Base-by-base conservation (phyloP, 768 basidiomycete genomes). In the Tephrocybe sp. region DNA sequence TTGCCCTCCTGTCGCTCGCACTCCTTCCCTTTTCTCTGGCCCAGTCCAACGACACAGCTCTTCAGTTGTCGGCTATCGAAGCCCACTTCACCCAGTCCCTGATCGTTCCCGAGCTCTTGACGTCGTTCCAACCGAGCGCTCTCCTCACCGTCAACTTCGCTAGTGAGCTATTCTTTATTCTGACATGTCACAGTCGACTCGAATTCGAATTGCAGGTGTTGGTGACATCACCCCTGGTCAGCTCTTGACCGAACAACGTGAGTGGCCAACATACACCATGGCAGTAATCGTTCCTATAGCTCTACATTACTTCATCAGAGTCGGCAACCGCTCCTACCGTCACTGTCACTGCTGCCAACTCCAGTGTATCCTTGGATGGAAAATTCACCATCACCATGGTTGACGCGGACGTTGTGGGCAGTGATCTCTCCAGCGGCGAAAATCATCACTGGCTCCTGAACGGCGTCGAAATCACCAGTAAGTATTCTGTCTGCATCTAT, bases 371-470 rank as follows among this genome's bases (percentile, higher is more conserved):
- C 9, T 64, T 86, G 44, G 63, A 63, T 30, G 79, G 77, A 11
- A 76, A 66, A 34, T 89, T 76, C 67, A 89, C 89, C 21, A 62
- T 92, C 28, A 72, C 79, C 44, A 87, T 93, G 87, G 77, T 83
- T 25, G 90, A 93, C 58, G 86, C 87, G 11, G 83, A 82, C 51
- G 61, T 78, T 19, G 84, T 85, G 30, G 88, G 89, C 31, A 69
- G 78, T 40, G 74, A 85, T 55, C 69, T 81, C 46, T 65, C 74
- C 30, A 66, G 70, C 8, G 84, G 81, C 16, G 82, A 84, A 55
- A 89, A 82, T 42, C 78, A 87, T 46, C 91, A 92, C 70, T 92
- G 89, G 89, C 79, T 92, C 40, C 80, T 84, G 52, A 89, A 91
- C 64, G 72, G 76, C 19, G 87, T 79, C 15, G 73, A 71, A 3